These are phyloP conservation scores for Blastobotrys niveus DNA, from an alignment of 1,139 yeast species.

Conservation along the genomic window DNA sequence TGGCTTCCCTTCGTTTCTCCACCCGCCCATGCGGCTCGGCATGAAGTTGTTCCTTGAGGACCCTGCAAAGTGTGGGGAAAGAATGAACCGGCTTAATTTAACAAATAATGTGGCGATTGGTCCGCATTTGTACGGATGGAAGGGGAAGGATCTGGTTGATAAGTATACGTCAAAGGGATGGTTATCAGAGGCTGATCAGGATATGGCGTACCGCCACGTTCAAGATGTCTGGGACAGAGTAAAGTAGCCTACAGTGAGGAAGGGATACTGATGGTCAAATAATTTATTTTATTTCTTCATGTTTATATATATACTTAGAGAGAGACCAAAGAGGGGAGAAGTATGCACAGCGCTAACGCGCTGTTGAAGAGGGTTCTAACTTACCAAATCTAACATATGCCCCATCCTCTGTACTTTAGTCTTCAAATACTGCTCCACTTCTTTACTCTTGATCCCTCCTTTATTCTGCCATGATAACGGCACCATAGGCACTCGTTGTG, in stretches of 20 bases:
- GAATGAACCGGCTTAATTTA: conserved; percentile 23
- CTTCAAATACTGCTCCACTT: conserved; percentile 85
- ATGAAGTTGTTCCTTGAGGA: conserved; percentile 12
- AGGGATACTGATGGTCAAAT: no score
- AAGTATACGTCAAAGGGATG: not conserved
- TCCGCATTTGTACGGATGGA: conserved; percentile 17
- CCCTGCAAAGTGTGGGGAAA: conserved; percentile 24
- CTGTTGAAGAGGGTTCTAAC: no score
- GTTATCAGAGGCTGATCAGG: not conserved
- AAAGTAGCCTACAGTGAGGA: no score
- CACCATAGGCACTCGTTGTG: conserved; percentile 91
- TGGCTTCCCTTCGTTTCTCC: conserved; percentile 26
- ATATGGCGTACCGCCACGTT: conserved; percentile 2
- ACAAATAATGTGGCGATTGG: conserved; percentile 23
- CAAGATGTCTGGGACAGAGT: no score
- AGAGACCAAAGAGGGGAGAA: no score
- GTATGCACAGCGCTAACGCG: no score
- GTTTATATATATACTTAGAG: not conserved
- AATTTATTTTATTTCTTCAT: no score
- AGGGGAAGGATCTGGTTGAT: not conserved
- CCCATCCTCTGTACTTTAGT: conserved; percentile 98
- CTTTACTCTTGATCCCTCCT: conserved; percentile 72
- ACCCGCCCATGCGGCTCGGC: conserved; percentile 13
- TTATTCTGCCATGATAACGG: conserved; percentile 83
- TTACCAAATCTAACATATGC: conserved; percentile 49